A percentile compares a stretch with the other conserved stretches of the same genome.
These are phyloP conservation scores for Xylaria sp. DNA, from an alignment of 495 filamentous ascomycete species.

Conservation along the genomic window DNA sequence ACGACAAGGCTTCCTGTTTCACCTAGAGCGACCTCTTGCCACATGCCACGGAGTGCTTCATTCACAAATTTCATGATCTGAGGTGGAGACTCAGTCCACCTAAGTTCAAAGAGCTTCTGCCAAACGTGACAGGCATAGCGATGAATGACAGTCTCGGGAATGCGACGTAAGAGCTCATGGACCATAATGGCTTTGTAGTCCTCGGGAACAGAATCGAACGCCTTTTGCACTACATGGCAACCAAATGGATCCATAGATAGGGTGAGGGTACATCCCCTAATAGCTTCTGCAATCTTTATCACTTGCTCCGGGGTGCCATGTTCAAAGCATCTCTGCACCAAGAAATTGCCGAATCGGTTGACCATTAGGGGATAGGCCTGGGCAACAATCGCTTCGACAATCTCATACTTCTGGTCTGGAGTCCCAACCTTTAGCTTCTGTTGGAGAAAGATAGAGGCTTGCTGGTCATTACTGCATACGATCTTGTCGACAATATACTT, in stretches of 20 bases:
- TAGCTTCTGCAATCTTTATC: constrained; percentile 91
- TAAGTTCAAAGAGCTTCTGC: constrained; percentile 99
- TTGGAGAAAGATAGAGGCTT: constrained; percentile 97
- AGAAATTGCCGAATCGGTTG: constrained; percentile 97
- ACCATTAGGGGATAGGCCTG: constrained; percentile 97
- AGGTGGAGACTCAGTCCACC: constrained; percentile 92
- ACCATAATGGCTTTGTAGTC: constrained; percentile 99
- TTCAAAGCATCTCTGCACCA: constrained; percentile 98
- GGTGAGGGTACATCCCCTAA: constrained; percentile 90
- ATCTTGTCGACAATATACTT: constrained; percentile 99
- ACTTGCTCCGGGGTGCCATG: constrained; percentile 96
- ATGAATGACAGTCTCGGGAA: constrained; percentile 97
- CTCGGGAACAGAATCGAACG: constrained; percentile 95
- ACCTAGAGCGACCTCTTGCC: constrained; percentile 96
- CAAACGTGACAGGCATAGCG: constrained; percentile 98
- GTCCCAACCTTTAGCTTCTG: constrained; percentile 99
- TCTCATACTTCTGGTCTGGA: constrained; percentile 93
- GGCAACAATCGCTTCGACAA: constrained; percentile 93
- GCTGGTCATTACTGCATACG: constrained; percentile 98
- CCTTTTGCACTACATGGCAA: constrained; percentile 98
- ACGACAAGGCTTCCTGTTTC: constrained; percentile 98
- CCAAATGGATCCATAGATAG: constrained; percentile 99
- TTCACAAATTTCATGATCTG: constrained; percentile 99
- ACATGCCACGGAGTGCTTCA: constrained; percentile 93
- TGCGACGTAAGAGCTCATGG: constrained; percentile 90